Evolutionary conservation across 108 stramenopile genomes (phyloP), one percentile per base, ranked within the genome.

Genomic region (Nitzschia sp.): DNA sequence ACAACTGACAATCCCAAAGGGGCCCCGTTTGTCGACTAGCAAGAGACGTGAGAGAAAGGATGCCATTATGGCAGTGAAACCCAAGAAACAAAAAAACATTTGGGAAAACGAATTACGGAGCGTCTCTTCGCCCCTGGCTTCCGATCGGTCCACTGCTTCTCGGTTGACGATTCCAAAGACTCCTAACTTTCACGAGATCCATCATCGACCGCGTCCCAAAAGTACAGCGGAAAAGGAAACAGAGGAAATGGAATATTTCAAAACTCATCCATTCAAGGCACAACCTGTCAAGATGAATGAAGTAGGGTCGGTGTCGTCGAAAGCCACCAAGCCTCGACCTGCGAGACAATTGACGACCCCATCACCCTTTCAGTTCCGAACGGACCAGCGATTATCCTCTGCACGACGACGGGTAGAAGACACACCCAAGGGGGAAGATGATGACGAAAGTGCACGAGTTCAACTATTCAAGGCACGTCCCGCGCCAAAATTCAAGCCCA

Each of bases 241-340:
- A 33, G 82, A 79, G 30, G 50, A 64, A 66, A 83, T 83, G 82
- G 63, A 76, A 46, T 72, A 83, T 46, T 68, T 56, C 55, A 66
- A 73, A 23, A 19, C 48, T 0, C 78, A 83, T 36, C 78, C 82
- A n/a, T 79, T 83, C 59, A 72, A 70, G 66, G 82, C 82, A 19
- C 9, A 47, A 45, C 65, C 50, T 13, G 65, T 76, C 1, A 30
- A 17, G 38, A 63, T 46, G 2, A 32, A 53, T 25, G n/a, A 54
- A 3, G 8, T 1, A 1, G 22, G 22, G 32, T 54, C 54, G 6
- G 4, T 48, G 5, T n/a, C 35, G 6, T 29, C 47, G 3, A 15
- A 29, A 65, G 22, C 45, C 2, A 66, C 44, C 19, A 35, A 6
- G 22, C 23, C 58, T 8, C 45, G 32, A 1, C 44, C 56, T 19